Evolutionary conservation across 1,139 yeast genomes (phyloP), one percentile per base, ranked within the genome.

Genomic region (Yamadazyma oceani): DNA sequence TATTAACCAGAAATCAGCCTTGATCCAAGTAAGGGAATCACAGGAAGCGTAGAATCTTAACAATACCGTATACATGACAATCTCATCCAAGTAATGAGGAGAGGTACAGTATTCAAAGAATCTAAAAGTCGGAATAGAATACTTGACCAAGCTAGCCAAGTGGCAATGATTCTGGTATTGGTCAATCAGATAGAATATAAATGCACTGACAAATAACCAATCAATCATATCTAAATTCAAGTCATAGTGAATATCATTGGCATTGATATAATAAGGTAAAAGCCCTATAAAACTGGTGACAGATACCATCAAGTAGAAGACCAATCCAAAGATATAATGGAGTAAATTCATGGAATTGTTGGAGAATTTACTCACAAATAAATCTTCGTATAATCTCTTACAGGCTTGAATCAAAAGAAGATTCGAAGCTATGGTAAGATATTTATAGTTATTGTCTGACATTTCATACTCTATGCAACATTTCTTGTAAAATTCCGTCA

Each of bases 21-120:
- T 46, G 16, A 40, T 32, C 43, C 53, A 44, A 12, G 19, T 30
- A 15, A 37, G 24, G 32, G 22, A 42, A 21, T 35, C 39, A 33
- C 55, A 43, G 17, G 43, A 43, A 6, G 49, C 21, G 26, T 57
- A 43, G 11, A 65, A 45, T 5, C 56, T 38, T 3, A 58, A 44
- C 8, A 69, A 41, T 1, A 77, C 54, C 0, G 68, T 33, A 51
- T 90, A 90, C 14, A 89, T 74, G 21, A 75, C 40, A 2, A 86
- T 63, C 54, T 90, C 97, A 49, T 85, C 85, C 13, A 83, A 65
- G 51, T 89, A 90, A 57, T 90, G 97, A 0, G 97, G 90, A 50
- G 89, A 82, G 10, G 84, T 72, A 2, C 78, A 69, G 11, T 53
- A 51, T 28, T 58, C 58, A 56, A 87, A 83, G 34, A 80, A 52